These are phyloP conservation scores for Lachancea dasiensis DNA, from an alignment of 805 yeast species.

Conservation along the genomic window DNA sequence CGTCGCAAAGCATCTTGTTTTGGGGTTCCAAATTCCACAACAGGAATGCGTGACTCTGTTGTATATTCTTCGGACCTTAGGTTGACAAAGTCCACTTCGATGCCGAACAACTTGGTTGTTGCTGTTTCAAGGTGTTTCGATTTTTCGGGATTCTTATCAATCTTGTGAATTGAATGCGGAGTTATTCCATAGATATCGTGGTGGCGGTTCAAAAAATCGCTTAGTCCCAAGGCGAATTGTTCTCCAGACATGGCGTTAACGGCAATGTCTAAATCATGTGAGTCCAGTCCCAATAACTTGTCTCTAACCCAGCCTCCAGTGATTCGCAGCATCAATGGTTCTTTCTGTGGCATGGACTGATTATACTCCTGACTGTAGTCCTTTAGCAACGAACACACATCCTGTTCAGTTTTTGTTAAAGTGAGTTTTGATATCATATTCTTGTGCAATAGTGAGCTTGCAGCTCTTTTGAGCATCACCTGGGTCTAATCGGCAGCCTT, in stretches of 20 bases:
- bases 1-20: conserved; percentile 85
- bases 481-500: too few relatives aligned
- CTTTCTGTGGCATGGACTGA: conserved; percentile 4
- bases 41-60: conserved; percentile 79
- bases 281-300: conserved; percentile 70
- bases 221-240: conserved; percentile 66
- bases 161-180: conserved; percentile 58
- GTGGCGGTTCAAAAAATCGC: conserved; percentile 40
- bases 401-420: conserved; percentile 21
- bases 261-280: conserved; percentile 90
- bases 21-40: conserved; percentile 80
- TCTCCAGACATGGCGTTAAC: conserved; percentile 81
- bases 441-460: conserved; percentile 5
- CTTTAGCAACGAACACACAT: conserved; percentile 26
- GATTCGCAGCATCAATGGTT: conserved; percentile 44
- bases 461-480: conserved; percentile 8
- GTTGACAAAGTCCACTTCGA: conserved; percentile 93
- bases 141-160: conserved; percentile 89
- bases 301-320: conserved; percentile 99
- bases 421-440: conserved; percentile 11
- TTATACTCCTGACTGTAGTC: conserved; percentile 29
- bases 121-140: conserved; percentile 96
- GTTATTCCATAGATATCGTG: conserved; percentile 27
- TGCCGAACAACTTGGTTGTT: conserved; percentile 74
- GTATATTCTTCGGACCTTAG: conserved; percentile 83